These are phyloP conservation scores for Cercospora beticola DNA, from an alignment of 2,329 filamentous ascomycete species.

Conservation along the genomic window DNA sequence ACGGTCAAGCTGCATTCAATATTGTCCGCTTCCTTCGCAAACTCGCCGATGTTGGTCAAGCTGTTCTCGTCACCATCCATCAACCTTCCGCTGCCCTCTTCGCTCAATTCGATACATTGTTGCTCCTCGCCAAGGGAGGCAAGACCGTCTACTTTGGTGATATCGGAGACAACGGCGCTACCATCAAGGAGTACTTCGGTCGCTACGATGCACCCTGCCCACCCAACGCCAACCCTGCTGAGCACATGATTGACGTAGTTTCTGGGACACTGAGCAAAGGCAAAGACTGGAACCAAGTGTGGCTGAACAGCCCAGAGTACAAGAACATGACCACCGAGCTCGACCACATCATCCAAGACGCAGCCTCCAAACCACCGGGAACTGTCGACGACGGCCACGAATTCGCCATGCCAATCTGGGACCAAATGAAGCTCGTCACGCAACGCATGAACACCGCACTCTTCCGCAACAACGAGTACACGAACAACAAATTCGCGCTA, in stretches of 20 bases:
- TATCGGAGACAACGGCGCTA: constrained; percentile 46
- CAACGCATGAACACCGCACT: constrained; percentile 57
- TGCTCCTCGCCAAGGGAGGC: constrained; percentile 65
- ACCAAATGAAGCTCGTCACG: constrained; percentile 45
- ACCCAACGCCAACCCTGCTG: constrained; percentile 55
- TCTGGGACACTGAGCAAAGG: constrained; percentile 46
- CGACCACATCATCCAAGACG: constrained; percentile 42
- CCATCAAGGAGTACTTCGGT: constrained; percentile 52
- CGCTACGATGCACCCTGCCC: constrained; percentile 56
- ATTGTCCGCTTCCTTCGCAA: constrained; percentile 66
- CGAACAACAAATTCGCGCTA: constrained; percentile 62
- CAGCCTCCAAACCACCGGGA: constrained; percentile 39
- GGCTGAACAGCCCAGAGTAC: constrained; percentile 44
- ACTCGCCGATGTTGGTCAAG: constrained; percentile 64
- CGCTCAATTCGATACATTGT: constrained; percentile 64
- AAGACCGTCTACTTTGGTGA: constrained; percentile 67
- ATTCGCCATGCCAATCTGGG: constrained; percentile 46
- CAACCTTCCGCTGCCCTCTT: constrained; percentile 67
- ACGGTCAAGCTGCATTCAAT: constrained; percentile 67
- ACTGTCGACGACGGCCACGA: constrained; percentile 45
- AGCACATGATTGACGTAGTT: constrained; percentile 52
- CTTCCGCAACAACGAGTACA: constrained; percentile 65
- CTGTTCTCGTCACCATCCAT: constrained; percentile 68
- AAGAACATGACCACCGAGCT: constrained; percentile 43
- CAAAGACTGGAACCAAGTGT: constrained; percentile 48